Base-by-base conservation (phyloP, 306 rosid genomes). In the Malus sieversii region DNA sequence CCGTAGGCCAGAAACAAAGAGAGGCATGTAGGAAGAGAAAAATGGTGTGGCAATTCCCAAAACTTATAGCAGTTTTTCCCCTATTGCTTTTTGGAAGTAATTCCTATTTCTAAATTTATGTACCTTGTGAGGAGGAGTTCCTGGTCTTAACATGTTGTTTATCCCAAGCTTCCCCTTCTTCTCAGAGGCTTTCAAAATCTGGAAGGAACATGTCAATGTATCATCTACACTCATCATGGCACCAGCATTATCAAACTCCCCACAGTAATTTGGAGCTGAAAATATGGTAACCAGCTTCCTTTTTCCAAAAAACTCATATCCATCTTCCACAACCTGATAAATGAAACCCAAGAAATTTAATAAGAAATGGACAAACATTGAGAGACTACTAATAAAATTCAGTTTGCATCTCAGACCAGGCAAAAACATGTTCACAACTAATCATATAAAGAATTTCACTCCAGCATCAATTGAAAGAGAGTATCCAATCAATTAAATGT, bases 191-290 rank as follows among this genome's bases (percentile, higher is more conserved):
- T 84, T 87, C 45, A 87, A 84, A 63, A 87, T 87, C 81, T 87
- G 90, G 83, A 87, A 87, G 30, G 90, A 87, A 63, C 90, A 87
- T 5, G 90, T 87, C 86, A 87, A 79, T 13, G 88, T 70, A 81
- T 87, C 90, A 79, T 87, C 90, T 75, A 87, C 90, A 58, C 90
- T 87, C 90, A 87, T 87, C 88, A 84, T 87, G 22, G 90, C 90
- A 82, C 90, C 90, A 64, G 88, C 90, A 75, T 87, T 87, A 80
- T 85, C 88, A 4, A 85, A 85, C 80, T 82, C 88, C 2, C 88
- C 86, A 68, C 88, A 85, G 75, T 85, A 85, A 68, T 85, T 85
- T 45, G 88, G 88, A 25, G 88, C 88, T 76, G 88, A 85, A 64
- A 85, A 85, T 82, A 87, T 74, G 51, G 90, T 87, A 45, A 87